A percentile compares a stretch with the other conserved stretches of the same genome.
Evolutionary conservation across 148 eudicot species (phyloP).

Genomic region (Rheum nobile): DNA sequence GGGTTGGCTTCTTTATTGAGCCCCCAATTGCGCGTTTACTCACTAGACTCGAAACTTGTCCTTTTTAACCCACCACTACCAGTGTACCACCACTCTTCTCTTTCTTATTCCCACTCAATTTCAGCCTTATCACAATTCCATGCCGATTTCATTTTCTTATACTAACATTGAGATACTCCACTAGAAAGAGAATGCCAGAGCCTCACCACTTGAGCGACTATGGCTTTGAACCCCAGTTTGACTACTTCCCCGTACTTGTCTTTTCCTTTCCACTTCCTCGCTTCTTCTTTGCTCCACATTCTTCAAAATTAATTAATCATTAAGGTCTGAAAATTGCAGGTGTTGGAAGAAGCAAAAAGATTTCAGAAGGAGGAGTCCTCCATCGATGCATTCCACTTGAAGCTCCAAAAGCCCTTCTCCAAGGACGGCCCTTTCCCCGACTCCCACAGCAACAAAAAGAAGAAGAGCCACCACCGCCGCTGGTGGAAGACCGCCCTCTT

Average conservation of each 20-base stretch:
- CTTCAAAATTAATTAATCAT: not conserved
- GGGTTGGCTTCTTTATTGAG: not conserved
- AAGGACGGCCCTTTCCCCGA: conserved; percentile 27
- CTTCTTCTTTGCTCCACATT: not conserved
- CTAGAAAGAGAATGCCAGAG: conserved; percentile 20
- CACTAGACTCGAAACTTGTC: not conserved
- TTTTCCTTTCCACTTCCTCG: not conserved
- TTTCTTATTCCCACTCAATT: not conserved
- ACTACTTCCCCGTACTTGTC: conserved; percentile 58
- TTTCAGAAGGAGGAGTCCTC: conserved; percentile 20
- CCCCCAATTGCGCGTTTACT: not conserved
- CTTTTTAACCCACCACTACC: not conserved
- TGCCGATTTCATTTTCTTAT: too few species aligned
- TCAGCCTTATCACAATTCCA: not conserved
- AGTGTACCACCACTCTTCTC: not conserved
- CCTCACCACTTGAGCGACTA: conserved; percentile 81
- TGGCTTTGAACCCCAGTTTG: conserved; percentile 77
- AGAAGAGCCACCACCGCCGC: conserved; percentile 18
- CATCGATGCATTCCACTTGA: conserved; percentile 56
- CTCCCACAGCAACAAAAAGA: conserved; percentile 26
- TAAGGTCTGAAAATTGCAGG: conserved; percentile 12
- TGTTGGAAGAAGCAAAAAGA: conserved; percentile 75
- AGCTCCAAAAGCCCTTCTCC: conserved; percentile 65
- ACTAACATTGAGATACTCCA: too few species aligned
- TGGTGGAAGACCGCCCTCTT: conserved; percentile 71